These are phyloP conservation scores for Colletotrichum sp. DNA, from an alignment of 2,329 filamentous ascomycete genomes.

Conservation along the genomic window DNA sequence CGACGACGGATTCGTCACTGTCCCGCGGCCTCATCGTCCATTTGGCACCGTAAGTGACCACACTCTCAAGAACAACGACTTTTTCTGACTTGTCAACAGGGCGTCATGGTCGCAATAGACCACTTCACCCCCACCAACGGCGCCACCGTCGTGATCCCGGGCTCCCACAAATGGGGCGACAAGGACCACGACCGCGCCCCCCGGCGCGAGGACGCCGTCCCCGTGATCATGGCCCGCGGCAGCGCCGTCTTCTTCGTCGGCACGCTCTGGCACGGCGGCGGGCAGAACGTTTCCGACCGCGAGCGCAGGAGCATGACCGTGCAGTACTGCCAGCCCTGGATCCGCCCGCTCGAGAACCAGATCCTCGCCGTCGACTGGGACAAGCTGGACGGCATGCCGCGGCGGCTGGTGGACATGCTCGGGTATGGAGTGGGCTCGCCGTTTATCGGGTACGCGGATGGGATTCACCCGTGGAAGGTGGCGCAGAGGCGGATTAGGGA, in stretches of 20 bases:
- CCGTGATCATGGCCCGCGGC: constrained; percentile 38
- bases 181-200: constrained; percentile 25
- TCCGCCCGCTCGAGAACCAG: constrained; percentile 41
- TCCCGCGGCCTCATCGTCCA: constrained; percentile 37
- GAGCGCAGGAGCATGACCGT: constrained; percentile 39
- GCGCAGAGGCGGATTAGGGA: constrained; percentile 20
- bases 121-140: constrained; percentile 36
- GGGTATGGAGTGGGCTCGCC: constrained; percentile 27
- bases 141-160: constrained; percentile 38
- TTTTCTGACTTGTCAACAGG: no score
- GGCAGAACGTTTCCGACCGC: constrained; percentile 32
- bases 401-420: constrained; percentile 26
- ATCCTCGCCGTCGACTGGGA: constrained; percentile 36
- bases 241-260: constrained; percentile 39
- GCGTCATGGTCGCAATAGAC: constrained; percentile 34
- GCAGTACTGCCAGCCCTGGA: constrained; percentile 46
- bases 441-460: constrained; percentile 27
- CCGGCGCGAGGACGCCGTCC: constrained; percentile 30
- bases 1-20: constrained; percentile 31
- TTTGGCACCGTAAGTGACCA: constrained; percentile 36
- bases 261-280: constrained; percentile 42
- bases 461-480: constrained; percentile 22
- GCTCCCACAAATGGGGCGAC: constrained; percentile 36
- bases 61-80: no score
- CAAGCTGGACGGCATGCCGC: constrained; percentile 25